Conservation (phyloP, 352 stramenopile genomes). For the Phytophthora rubi region DNA sequence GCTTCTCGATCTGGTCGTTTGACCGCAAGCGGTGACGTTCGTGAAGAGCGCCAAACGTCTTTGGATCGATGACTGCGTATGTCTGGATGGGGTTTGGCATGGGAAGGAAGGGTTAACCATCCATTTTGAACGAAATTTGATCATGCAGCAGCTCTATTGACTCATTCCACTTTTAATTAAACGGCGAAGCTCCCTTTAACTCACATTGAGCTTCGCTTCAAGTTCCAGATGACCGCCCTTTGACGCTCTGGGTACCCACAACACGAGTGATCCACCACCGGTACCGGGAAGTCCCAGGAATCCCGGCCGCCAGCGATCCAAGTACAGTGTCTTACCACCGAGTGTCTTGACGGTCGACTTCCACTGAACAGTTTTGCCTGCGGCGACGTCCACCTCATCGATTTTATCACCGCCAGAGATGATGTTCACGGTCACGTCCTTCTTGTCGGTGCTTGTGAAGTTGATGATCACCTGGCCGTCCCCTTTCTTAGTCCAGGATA, state of each 20-base stretch:
- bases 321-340: constrained; percentile 39
- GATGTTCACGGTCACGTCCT: constrained; percentile 38
- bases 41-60: too few species aligned
- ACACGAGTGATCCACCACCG: constrained; percentile 52
- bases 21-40: too few species aligned
- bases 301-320: constrained; percentile 34
- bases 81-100: too few species aligned
- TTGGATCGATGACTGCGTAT: too few species aligned
- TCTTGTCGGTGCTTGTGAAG: constrained; percentile 31
- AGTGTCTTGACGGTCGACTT: constrained; percentile 29
- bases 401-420: constrained; percentile 37
- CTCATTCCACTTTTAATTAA: background rate
- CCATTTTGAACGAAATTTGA: too few species aligned
- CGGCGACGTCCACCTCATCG: constrained; percentile 24
- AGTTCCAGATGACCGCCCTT: constrained; percentile 53
- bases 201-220: constrained; percentile 55
- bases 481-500: constrained; percentile 30
- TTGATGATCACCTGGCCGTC: constrained; percentile 34
- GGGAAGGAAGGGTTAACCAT: too few species aligned
- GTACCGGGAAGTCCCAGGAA: constrained; percentile 34
- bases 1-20: too few species aligned
- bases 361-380: constrained; percentile 21
- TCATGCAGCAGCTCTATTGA: background rate
- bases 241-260: constrained; percentile 54
- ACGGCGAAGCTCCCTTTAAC: constrained; percentile 23